phyloP scores from a whole-genome alignment of 2,329 filamentous ascomycete species.

The Rutstroemia sp. region DNA sequence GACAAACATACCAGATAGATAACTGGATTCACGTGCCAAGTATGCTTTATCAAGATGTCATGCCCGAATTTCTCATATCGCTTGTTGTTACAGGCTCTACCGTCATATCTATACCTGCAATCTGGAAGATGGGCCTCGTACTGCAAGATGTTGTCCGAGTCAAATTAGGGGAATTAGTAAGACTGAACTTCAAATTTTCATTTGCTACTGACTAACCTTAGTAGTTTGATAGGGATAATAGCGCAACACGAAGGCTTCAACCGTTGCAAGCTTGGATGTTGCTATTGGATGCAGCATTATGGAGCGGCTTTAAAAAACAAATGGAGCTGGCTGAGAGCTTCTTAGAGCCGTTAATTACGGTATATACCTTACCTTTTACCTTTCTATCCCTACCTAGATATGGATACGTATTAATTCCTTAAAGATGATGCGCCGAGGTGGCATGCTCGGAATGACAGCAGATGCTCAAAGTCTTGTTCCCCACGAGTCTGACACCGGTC shows the following conservation, averaged over 20 bases:
- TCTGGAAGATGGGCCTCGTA: constrained; percentile 22
- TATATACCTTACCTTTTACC: constrained; percentile 12
- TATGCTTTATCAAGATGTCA: constrained; percentile 2
- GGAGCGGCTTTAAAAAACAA: constrained; percentile 51
- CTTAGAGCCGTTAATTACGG: constrained; percentile 43
- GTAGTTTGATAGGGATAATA: constrained; percentile 42
- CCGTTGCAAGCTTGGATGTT: constrained; percentile 44
- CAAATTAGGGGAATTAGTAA: constrained; percentile 11
- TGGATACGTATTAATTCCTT: background rate
- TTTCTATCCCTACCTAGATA: background rate
- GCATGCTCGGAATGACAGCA: background rate
- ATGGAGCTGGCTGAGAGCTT: constrained; percentile 54
- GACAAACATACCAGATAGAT: constrained; percentile 12
- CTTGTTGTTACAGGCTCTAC: constrained; percentile 15
- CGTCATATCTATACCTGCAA: constrained; percentile 15
- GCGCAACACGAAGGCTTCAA: constrained; percentile 42
- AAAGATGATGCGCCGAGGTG: background rate
- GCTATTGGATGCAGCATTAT: constrained; percentile 45
- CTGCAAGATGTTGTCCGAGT: constrained; percentile 16
- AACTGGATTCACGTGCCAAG: constrained; percentile 14
- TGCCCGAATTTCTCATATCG: constrained; percentile 14
- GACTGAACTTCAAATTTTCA: background rate
- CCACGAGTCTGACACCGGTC: background rate
- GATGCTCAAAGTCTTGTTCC: background rate
- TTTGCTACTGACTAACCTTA: background rate